These are phyloP conservation scores for Corylus avellana DNA, from an alignment of 306 rosid species.

Conservation along the genomic window DNA sequence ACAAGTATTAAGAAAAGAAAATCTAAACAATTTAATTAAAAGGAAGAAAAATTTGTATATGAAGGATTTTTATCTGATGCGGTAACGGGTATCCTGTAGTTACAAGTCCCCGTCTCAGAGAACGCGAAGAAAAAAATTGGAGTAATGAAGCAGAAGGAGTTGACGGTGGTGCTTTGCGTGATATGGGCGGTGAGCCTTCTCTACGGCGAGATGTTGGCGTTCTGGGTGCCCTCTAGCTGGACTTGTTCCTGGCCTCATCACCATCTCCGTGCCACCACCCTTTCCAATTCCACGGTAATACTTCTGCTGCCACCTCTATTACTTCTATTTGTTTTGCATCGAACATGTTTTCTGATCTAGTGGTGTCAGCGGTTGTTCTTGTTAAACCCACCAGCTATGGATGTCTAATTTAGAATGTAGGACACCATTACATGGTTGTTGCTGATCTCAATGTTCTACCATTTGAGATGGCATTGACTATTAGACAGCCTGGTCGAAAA, in stretches of 20 bases:
- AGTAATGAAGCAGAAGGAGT: constrained; percentile 69
- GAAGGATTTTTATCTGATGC: too few species aligned
- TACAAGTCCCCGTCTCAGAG: neutral
- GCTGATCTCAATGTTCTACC: neutral
- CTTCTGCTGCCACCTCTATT: constrained; percentile 1
- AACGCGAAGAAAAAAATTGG: neutral
- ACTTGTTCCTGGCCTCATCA: constrained; percentile 74
- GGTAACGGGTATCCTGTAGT: neutral
- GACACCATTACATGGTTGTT: neutral
- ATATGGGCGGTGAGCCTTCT: constrained; percentile 64
- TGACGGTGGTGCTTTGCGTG: constrained; percentile 53
- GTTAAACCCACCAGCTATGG: neutral
- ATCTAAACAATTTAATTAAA: too few species aligned
- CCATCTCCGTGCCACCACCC: constrained; percentile 29
- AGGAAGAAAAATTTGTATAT: too few species aligned
- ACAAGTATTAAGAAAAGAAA: too few species aligned
- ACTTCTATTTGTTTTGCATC: neutral
- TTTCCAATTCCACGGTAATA: constrained; percentile 45
- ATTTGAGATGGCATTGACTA: neutral
- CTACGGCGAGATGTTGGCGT: constrained; percentile 74
- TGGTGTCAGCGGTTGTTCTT: neutral
- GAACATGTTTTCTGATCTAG: neutral
- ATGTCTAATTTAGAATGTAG: constrained; percentile 3
- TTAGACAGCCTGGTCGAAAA: too few species aligned
- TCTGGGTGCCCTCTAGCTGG: constrained; percentile 52